Evolutionary conservation across 2,329 filamentous ascomycete species (phyloP).

Genomic region (Colletotrichum chlorophyti): DNA sequence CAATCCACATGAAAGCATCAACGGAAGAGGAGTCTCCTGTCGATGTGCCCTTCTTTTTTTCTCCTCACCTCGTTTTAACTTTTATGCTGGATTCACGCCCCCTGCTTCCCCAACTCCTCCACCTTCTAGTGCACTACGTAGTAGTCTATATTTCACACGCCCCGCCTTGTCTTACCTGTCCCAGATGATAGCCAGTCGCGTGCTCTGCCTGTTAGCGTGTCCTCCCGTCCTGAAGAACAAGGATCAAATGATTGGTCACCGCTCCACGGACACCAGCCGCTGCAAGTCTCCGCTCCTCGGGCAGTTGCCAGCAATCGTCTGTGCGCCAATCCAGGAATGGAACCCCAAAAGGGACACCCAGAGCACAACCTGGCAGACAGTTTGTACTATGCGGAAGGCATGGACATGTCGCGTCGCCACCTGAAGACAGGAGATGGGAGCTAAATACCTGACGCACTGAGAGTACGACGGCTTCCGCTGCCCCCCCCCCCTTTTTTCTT

Average conservation of each 20-base stretch:
- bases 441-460: no score
- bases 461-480: no score
- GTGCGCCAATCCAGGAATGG: slow-evolving; percentile 16
- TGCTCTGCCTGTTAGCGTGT: slow-evolving; percentile 18
- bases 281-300: slow-evolving; percentile 17
- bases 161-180: slow-evolving; percentile 1
- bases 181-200: slow-evolving; percentile 25
- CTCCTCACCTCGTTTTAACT: slow-evolving; percentile 23
- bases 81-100: slow-evolving; percentile 7
- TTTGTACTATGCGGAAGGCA: no score
- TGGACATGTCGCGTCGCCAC: no score
- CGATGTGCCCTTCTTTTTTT: slow-evolving; percentile 24
- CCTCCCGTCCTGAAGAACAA: not conserved
- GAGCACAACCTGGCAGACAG: no score
- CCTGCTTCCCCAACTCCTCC: not conserved
- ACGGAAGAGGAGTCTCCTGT: slow-evolving; percentile 5
- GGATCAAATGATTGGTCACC: not conserved
- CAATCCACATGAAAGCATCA: no score
- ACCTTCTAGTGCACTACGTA: not conserved
- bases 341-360: slow-evolving; percentile 1
- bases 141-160: not conserved
- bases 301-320: slow-evolving; percentile 10
- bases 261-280: slow-evolving; percentile 4
- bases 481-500: no score
- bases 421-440: not conserved